Percentiles rank a stretch among this genome's conserved stretches.
Conservation (phyloP, 2,329 filamentous ascomycete genomes). For the Penicillium sp. region DNA sequence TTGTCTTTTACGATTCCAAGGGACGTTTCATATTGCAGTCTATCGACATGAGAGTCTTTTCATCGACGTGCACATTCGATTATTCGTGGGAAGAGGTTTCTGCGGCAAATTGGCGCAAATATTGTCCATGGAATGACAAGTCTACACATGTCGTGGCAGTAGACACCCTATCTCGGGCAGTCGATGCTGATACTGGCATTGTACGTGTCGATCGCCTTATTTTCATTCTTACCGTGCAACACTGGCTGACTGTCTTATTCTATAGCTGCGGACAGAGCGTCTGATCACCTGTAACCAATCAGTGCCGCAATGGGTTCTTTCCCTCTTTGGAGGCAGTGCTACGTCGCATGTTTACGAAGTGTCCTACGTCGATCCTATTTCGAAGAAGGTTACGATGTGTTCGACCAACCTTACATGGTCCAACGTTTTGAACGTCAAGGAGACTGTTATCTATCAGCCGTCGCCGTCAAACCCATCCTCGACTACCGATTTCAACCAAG, state of each 20-base stretch:
- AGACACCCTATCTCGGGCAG: constrained; percentile 70
- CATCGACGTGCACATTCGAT: constrained; percentile 78
- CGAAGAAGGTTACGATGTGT: constrained; percentile 89
- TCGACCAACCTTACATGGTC: constrained; percentile 89
- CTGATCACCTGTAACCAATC: constrained; percentile 46
- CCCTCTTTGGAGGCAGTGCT: constrained; percentile 68
- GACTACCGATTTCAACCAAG: constrained; percentile 74
- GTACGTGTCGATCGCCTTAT: too few species aligned
- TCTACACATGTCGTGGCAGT: constrained; percentile 94
- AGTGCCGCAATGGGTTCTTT: constrained; percentile 52
- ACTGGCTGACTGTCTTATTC: constrained; percentile 9
- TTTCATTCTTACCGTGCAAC: too few species aligned
- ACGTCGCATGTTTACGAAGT: constrained; percentile 88
- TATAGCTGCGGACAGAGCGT: constrained; percentile 60
- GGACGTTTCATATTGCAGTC: too few species aligned
- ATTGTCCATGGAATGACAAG: constrained; percentile 98
- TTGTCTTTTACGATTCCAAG: too few species aligned
- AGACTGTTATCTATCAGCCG: constrained; percentile 82
- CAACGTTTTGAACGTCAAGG: constrained; percentile 81
- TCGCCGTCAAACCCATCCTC: constrained; percentile 40
- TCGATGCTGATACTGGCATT: constrained; percentile 58
- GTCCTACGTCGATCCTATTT: constrained; percentile 77
- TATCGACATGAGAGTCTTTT: constrained; percentile 90
- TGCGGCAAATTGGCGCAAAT: constrained; percentile 95
- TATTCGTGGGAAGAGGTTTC: constrained; percentile 99